A percentile compares a stretch with the other conserved stretches of the same genome.
These are phyloP conservation scores for Arachnomyces sp. DNA, from an alignment of 2,329 filamentous ascomycete genomes.

Conservation along the genomic window DNA sequence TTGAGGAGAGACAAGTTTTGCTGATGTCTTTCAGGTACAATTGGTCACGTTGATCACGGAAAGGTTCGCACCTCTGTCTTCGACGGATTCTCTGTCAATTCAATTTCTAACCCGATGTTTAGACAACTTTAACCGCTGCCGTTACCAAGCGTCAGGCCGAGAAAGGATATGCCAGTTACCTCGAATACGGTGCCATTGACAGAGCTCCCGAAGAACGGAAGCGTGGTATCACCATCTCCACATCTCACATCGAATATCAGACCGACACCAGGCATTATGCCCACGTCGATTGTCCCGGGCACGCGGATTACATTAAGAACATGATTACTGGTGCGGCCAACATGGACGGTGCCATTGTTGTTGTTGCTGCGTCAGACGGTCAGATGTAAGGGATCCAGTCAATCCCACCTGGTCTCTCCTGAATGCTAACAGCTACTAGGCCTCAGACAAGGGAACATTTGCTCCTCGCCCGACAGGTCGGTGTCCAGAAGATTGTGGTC, in stretches of 20 bases:
- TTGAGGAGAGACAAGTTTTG: not conserved
- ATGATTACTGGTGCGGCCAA: conserved; percentile 99
- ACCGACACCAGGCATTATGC: conserved; percentile 95
- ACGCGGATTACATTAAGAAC: conserved; percentile 99
- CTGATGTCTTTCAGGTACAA: conserved; percentile 58
- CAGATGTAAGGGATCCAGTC: conserved; percentile 62
- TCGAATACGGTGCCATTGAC: conserved; percentile 97
- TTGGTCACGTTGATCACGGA: conserved; percentile 99
- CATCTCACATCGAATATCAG: conserved; percentile 96
- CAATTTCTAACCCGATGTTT: conserved; percentile 15
- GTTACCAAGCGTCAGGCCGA: conserved; percentile 97
- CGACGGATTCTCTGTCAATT: conserved; percentile 4
- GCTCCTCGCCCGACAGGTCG: conserved; percentile 93
- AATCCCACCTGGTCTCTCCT: not conserved
- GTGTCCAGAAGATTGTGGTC: conserved; percentile 95
- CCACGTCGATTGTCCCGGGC: conserved; percentile 98
- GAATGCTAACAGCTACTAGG: conserved; percentile 33
- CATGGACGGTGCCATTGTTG: conserved; percentile 99
- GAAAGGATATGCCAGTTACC: conserved; percentile 88
- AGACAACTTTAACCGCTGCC: conserved; percentile 97
- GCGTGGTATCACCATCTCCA: conserved; percentile 99
- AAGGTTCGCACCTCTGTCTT: conserved; percentile 57
- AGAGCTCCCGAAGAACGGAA: conserved; percentile 99
- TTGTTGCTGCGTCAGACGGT: conserved; percentile 94
- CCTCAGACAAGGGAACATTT: conserved; percentile 98